Conservation (phyloP, 78 protist genomes). For the Dictyostelium citrinum region DNA sequence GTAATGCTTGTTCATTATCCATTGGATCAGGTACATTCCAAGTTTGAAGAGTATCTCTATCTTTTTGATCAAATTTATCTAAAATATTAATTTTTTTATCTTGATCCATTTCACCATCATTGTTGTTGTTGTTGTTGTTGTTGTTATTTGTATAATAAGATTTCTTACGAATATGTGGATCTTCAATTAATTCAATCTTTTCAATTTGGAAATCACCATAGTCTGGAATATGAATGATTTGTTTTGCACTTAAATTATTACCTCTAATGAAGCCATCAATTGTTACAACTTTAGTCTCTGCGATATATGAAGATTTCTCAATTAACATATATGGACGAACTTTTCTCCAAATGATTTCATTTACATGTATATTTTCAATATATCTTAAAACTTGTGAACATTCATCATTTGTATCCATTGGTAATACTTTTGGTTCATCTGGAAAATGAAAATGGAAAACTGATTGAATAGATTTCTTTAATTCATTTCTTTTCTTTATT, state of each 20-base stretch:
- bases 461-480: constrained; percentile 40
- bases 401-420: constrained; percentile 76
- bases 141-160: not conserved
- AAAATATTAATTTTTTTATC: not conserved
- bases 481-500: constrained; percentile 53
- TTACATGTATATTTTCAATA: constrained; percentile 17
- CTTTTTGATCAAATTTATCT: not conserved
- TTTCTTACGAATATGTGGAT: constrained; percentile 32
- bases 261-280: constrained; percentile 76
- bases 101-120: constrained; percentile 16
- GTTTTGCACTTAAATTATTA: constrained; percentile 45
- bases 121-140: not conserved
- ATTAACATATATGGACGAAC: constrained; percentile 26
- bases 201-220: constrained; percentile 83
- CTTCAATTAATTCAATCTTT: constrained; percentile 9
- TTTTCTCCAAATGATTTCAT: constrained; percentile 46
- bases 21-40: constrained; percentile 74
- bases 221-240: constrained; percentile 82
- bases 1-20: constrained; percentile 76
- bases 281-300: not conserved
- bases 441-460: constrained; percentile 74
- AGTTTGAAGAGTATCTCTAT: constrained; percentile 44
- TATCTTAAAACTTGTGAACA: constrained; percentile 10
- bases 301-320: not conserved
- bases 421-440: constrained; percentile 82